Conservation (phyloP, 805 yeast species). For the Teunomyces funiuensis region DNA sequence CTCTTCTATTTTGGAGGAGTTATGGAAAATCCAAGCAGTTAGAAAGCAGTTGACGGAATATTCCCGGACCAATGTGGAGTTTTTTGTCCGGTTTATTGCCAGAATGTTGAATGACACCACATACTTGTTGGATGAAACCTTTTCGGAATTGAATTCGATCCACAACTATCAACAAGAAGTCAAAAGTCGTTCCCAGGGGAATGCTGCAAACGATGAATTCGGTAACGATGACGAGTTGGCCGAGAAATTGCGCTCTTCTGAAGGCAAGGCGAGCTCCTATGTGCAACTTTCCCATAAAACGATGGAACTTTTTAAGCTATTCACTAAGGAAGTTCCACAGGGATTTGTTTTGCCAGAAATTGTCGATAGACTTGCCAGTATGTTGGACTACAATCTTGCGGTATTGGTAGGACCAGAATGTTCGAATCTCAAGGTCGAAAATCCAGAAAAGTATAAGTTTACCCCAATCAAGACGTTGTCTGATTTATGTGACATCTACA, state of each 20-base stretch:
- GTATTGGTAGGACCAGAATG: conserved; percentile 97
- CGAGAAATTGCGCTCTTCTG: conserved; percentile 58
- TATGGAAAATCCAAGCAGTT: conserved; percentile 76
- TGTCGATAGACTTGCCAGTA: conserved; percentile 91
- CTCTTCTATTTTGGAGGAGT: conserved; percentile 73
- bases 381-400: conserved; percentile 88
- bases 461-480: conserved; percentile 72
- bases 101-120: conserved; percentile 94
- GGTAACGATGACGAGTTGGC: conserved; percentile 64
- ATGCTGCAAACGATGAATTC: conserved; percentile 31
- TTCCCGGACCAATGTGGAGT: conserved; percentile 68
- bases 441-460: conserved; percentile 81
- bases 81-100: conserved; percentile 90
- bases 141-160: conserved; percentile 73
- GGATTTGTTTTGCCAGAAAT: conserved; percentile 87
- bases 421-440: conserved; percentile 77
- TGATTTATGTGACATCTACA: conserved; percentile 71
- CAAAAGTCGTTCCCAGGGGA: conserved; percentile 43
- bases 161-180: conserved; percentile 72
- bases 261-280: conserved; percentile 75
- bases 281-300: conserved; percentile 84
- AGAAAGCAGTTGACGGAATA: conserved; percentile 67
- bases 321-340: conserved; percentile 81
- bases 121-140: conserved; percentile 84
- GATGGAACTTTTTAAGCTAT: conserved; percentile 71